Percentiles rank a stretch among this genome's conserved stretches.
Evolutionary conservation across 208 protist species (phyloP).

Genomic region (Strigomonas culicis): DNA sequence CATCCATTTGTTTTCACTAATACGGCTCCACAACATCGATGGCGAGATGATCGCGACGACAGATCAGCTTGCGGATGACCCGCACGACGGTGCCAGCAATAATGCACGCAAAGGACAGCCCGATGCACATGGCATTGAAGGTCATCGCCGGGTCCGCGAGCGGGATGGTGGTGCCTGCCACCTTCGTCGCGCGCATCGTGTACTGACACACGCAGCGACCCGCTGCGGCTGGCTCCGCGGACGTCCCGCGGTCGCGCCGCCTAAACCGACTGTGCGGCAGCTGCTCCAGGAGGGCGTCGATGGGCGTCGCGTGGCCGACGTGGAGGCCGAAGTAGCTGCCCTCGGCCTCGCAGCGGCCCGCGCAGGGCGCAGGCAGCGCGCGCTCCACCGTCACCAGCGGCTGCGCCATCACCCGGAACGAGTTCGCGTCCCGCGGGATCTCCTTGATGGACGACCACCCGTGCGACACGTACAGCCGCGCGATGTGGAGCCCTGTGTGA

Average conservation of each 20-base stretch:
- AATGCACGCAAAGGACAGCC: conserved; percentile 37
- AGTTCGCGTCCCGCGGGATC: conserved; percentile 72
- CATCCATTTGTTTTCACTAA: conserved; percentile 9
- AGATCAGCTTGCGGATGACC: conserved; percentile 22
- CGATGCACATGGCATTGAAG: conserved; percentile 66
- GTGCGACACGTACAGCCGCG: conserved; percentile 48
- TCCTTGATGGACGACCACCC: conserved; percentile 60
- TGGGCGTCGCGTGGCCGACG: conserved; percentile 2
- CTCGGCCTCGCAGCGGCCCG: background rate
- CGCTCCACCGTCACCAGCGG: conserved; percentile 25
- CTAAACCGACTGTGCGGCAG: background rate
- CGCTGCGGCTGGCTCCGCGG: background rate
- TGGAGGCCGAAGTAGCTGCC: background rate
- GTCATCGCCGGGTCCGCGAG: conserved; percentile 75
- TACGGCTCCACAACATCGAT: conserved; percentile 4
- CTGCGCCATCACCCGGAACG: conserved; percentile 66
- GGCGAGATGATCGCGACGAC: conserved; percentile 11
- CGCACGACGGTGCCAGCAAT: conserved; percentile 26
- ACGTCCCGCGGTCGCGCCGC: background rate
- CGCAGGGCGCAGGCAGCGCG: conserved; percentile 8
- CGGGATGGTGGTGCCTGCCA: conserved; percentile 58
- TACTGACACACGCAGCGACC: conserved; percentile 7
- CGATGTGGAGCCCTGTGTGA: conserved; percentile 31
- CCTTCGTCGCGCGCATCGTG: conserved; percentile 50
- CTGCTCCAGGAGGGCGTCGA: background rate